phyloP scores from a whole-genome alignment of 345 rosid species.

The Bruguiera parviflora region DNA sequence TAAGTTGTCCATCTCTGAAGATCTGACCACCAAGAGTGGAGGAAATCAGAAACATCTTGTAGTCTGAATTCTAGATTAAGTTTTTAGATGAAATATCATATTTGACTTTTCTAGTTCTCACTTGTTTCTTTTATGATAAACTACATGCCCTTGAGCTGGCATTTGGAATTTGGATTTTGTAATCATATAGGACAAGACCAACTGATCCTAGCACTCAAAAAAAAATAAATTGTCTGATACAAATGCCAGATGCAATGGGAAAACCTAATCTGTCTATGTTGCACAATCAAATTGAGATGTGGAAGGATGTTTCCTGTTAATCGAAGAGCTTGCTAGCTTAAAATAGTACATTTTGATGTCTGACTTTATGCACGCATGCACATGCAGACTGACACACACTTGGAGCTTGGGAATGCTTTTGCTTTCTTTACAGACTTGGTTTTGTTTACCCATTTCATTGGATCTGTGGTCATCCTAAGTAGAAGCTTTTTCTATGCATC shows the following conservation, averaged over 20 bases:
- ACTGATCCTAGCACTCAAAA: not conserved
- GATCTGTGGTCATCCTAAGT: too few relatives aligned
- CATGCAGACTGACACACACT: too few relatives aligned
- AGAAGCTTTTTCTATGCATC: too few relatives aligned
- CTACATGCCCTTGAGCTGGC: not conserved
- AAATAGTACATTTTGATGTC: too few relatives aligned
- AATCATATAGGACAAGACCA: not conserved
- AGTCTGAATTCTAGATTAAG: not conserved
- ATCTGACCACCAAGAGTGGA: not conserved
- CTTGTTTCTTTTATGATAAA: not conserved
- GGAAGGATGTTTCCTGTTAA: too few relatives aligned
- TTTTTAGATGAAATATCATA: not conserved
- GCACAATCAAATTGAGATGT: too few relatives aligned
- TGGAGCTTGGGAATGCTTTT: too few relatives aligned
- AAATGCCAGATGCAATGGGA: slow-evolving; percentile 3
- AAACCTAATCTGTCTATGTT: not conserved
- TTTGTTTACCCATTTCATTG: too few relatives aligned
- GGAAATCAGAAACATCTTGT: not conserved
- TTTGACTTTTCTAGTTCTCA: not conserved
- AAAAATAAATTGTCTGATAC: not conserved
- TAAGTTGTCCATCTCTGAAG: slow-evolving; percentile 21
- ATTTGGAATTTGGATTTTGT: not conserved
- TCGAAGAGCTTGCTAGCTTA: too few relatives aligned
- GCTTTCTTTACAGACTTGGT: too few relatives aligned
- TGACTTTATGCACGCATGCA: too few relatives aligned